These are phyloP conservation scores for Phytophthora citricola DNA, from an alignment of 352 stramenopile genomes.

Conservation along the genomic window DNA sequence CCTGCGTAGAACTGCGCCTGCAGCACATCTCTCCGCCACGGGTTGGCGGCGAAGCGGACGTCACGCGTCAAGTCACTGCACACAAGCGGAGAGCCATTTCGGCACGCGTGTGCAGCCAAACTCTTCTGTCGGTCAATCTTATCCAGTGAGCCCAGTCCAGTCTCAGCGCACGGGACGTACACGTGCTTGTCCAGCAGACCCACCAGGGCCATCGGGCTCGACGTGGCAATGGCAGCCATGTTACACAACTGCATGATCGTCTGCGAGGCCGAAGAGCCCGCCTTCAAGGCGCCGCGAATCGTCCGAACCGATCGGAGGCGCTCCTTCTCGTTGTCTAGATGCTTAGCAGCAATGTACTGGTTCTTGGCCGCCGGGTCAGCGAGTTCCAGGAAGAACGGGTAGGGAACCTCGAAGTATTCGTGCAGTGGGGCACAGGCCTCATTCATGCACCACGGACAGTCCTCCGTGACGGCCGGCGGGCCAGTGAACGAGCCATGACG, in stretches of 20 bases:
- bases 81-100: constrained; percentile 74
- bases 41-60: constrained; percentile 78
- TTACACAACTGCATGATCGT: constrained; percentile 77
- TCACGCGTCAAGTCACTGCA: constrained; percentile 79
- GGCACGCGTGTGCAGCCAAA: constrained; percentile 75
- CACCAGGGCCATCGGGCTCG: constrained; percentile 68
- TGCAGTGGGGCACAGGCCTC: constrained; percentile 69
- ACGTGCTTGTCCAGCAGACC: constrained; percentile 78
- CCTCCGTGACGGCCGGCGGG: constrained; percentile 23
- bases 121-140: constrained; percentile 68
- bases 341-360: constrained; percentile 67
- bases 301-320: constrained; percentile 66
- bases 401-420: constrained; percentile 75
- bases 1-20: constrained; percentile 81
- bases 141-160: constrained; percentile 39
- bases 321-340: constrained; percentile 76
- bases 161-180: constrained; percentile 69
- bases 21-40: constrained; percentile 64
- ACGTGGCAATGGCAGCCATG: constrained; percentile 84
- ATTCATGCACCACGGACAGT: constrained; percentile 73
- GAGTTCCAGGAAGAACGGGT: constrained; percentile 72
- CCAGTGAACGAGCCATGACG: constrained; percentile 29
- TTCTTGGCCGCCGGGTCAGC: constrained; percentile 52
- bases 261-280: constrained; percentile 43
- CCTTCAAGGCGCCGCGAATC: constrained; percentile 55